Conservation (phyloP, 768 basidiomycete genomes). For the Boletus sp. region DNA sequence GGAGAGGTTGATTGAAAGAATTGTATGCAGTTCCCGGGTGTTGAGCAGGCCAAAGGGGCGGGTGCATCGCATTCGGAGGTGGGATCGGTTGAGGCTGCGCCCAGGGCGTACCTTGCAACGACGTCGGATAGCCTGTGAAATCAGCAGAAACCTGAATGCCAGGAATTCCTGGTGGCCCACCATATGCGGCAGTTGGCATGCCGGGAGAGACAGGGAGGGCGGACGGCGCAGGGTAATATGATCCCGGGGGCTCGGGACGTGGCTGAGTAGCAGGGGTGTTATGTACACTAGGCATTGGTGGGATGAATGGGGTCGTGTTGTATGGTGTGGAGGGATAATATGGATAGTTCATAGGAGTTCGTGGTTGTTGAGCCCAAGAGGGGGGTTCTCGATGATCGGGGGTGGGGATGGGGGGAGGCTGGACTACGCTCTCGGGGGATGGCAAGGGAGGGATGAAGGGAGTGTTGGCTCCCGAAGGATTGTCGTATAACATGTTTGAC, state of each 20-base stretch:
- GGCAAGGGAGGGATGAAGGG: constrained; percentile 41
- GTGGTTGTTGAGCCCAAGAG: constrained; percentile 36
- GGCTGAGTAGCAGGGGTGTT: constrained; percentile 22
- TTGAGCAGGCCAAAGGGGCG: constrained; percentile 20
- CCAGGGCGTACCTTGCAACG: constrained; percentile 28
- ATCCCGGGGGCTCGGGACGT: constrained; percentile 29
- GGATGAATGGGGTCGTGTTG: constrained; percentile 39
- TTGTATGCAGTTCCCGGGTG: constrained; percentile 25
- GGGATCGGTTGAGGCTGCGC: constrained; percentile 20
- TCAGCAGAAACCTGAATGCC: constrained; percentile 25
- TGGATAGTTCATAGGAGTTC: constrained; percentile 37
- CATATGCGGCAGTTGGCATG: constrained; percentile 7
- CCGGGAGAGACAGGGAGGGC: constrained; percentile 26
- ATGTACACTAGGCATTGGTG: constrained; percentile 30
- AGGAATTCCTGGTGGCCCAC: constrained; percentile 2
- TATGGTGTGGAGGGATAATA: constrained; percentile 40
- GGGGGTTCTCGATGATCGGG: constrained; percentile 29
- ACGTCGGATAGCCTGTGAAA: constrained; percentile 33
- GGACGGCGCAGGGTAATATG: constrained; percentile 32
- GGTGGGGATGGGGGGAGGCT: constrained; percentile 37
- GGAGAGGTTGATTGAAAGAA: constrained; percentile 33
- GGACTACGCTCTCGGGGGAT: constrained; percentile 33
- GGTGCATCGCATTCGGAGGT: constrained; percentile 22
- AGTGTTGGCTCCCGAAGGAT: constrained; percentile 33
- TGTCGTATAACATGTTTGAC: constrained; percentile 28